Percentiles rank a stretch among this genome's conserved stretches.
phyloP scores from a whole-genome alignment of 2,329 filamentous ascomycete genomes.

The Dissoconium aciculare region DNA sequence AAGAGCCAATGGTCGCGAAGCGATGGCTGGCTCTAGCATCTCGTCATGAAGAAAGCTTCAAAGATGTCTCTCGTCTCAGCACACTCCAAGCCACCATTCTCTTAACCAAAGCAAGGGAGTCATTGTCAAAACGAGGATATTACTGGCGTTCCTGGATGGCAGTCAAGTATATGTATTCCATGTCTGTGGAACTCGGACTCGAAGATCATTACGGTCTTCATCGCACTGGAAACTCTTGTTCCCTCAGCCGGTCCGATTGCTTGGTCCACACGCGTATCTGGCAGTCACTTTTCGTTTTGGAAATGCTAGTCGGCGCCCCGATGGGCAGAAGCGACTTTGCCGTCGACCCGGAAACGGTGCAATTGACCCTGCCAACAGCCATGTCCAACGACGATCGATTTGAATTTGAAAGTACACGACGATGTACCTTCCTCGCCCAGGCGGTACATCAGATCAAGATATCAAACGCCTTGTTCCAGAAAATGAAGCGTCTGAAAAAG shows the following conservation, averaged over 20 bases:
- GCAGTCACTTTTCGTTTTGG: slow-evolving; percentile 74
- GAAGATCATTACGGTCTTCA: slow-evolving; percentile 77
- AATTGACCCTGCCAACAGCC: slow-evolving; percentile 52
- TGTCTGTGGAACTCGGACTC: slow-evolving; percentile 81
- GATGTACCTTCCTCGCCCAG: slow-evolving; percentile 68
- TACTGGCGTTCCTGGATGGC: slow-evolving; percentile 98
- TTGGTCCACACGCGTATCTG: slow-evolving; percentile 73
- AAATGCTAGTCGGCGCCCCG: slow-evolving; percentile 84
- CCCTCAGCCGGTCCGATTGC: slow-evolving; percentile 57
- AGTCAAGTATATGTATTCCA: slow-evolving; percentile 77
- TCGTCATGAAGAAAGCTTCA: slow-evolving; percentile 81
- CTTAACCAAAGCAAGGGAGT: slow-evolving; percentile 78
- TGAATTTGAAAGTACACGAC: slow-evolving; percentile 64
- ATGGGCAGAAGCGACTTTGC: slow-evolving; percentile 68
- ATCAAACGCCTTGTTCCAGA: slow-evolving; percentile 61
- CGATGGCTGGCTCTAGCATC: slow-evolving; percentile 87
- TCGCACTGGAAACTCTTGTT: slow-evolving; percentile 51
- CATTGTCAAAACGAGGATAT: slow-evolving; percentile 83
- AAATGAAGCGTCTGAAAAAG: slow-evolving; percentile 57
- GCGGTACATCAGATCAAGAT: slow-evolving; percentile 63
- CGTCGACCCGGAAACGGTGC: slow-evolving; percentile 59
- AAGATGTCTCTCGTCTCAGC: slow-evolving; percentile 78
- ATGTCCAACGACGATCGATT: slow-evolving; percentile 50
- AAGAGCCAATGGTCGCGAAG: slow-evolving; percentile 69
- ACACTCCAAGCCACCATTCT: slow-evolving; percentile 83